Evolutionary conservation across 1,139 yeast genomes (phyloP), one percentile per base, ranked within the genome.

Genomic region (Taphrina populina): DNA sequence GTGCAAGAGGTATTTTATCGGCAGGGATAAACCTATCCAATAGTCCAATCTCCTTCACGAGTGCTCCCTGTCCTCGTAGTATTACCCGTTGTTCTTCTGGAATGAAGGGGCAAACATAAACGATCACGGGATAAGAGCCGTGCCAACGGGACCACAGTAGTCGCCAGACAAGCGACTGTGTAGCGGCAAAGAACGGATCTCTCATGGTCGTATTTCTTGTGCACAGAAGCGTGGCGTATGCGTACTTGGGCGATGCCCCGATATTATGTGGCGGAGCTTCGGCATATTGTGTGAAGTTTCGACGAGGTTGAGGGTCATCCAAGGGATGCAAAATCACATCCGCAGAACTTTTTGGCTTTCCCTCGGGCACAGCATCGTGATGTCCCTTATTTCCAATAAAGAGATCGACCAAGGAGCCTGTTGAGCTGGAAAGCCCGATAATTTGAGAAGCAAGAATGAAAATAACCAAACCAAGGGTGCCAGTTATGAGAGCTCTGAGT

Each of bases 51-150:
- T 47, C 53, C 53, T 47, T 47, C 36, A 47, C 53, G 11, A 47
- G 24, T 17, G 53, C 53, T 17, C 53, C 53, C 10, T 37, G 44
- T 4, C 53, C 53, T 17, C 53, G 53, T 20, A 47, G 41, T 20
- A 47, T 47, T 15, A 27, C 29, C 27, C 53, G 43, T 20, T 47
- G 53, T 20, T 21, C 36, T 27, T 27, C 32, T 3, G 53, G 53
- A 3, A 29, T 32, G 15, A 35, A 47, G 3, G 44, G 33, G 19
- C 44, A 37, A 6, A 47, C 53, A 29, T 23, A 47, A 7, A 47
- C 44, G 4, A 47, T 37, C 21, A 47, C 44, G 11, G 53, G 53
- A 29, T 47, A 30, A 8, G 36, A 13, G 4, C 44, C 35, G 27
- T 17, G 40, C 24, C 41, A 37, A 10, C 23, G 32, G 3, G 53